Evolutionary conservation across 495 filamentous ascomycete species (phyloP).

Genomic region (Venustampulla echinocandica): DNA sequence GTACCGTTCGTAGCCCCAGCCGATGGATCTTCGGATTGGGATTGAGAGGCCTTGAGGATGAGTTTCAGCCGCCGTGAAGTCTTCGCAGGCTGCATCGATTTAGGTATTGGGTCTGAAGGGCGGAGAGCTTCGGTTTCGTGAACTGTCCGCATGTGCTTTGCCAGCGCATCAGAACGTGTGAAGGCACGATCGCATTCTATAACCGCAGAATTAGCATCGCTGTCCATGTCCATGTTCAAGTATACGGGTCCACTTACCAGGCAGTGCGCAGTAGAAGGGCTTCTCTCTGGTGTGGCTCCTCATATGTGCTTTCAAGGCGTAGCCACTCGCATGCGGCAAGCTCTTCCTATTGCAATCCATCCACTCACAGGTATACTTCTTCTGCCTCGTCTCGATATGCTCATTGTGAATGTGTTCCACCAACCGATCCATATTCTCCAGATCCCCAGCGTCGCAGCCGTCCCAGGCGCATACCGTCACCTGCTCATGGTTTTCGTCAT

Average conservation of each 20-base stretch:
- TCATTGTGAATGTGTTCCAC: conserved; percentile 90
- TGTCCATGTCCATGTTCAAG: not conserved
- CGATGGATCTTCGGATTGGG: conserved; percentile 34
- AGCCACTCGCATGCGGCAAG: conserved; percentile 84
- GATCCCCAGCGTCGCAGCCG: conserved; percentile 68
- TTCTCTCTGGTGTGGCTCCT: conserved; percentile 96
- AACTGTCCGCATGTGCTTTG: conserved; percentile 97
- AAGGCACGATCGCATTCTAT: conserved; percentile 96
- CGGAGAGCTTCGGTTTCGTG: conserved; percentile 93
- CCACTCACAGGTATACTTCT: conserved; percentile 94
- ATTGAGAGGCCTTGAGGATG: conserved; percentile 45
- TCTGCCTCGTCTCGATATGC: conserved; percentile 66
- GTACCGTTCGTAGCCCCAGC: conserved; percentile 45
- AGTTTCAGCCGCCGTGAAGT: conserved; percentile 59
- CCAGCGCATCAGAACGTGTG: conserved; percentile 90
- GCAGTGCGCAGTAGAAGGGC: conserved; percentile 91
- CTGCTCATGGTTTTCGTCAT: conserved; percentile 80
- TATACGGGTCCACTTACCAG: conserved; percentile 47
- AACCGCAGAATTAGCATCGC: conserved; percentile 4
- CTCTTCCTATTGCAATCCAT: conserved; percentile 79
- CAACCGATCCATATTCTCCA: conserved; percentile 87
- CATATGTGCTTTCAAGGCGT: conserved; percentile 95
- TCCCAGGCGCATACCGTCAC: conserved; percentile 86
- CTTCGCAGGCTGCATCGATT: conserved; percentile 47
- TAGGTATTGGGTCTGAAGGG: conserved; percentile 78